phyloP scores from a whole-genome alignment of 306 rosid species.

The Medicago truncatula region MtrunA17r5.0-ANR NC_053044.1:49740501-49741000 shows the following conservation, averaged over 20 bases:
- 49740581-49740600: slow-evolving; percentile 24
- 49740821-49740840: slow-evolving; percentile 88
- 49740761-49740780: slow-evolving; percentile 80
- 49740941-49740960: slow-evolving; percentile 1
- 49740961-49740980: neutral
- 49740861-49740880: slow-evolving; percentile 33
- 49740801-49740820: slow-evolving; percentile 93
- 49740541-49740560: slow-evolving; percentile 11
- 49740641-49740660: slow-evolving; percentile 29
- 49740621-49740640: slow-evolving; percentile 24
- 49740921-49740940: neutral
- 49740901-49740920: neutral
- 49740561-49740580: neutral
- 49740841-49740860: slow-evolving; percentile 75
- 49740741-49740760: slow-evolving; percentile 61
- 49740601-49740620: slow-evolving; percentile 9
- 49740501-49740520: slow-evolving; percentile 80
- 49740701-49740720: neutral
- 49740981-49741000: slow-evolving; percentile 3
- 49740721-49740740: slow-evolving; percentile 15
- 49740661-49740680: neutral
- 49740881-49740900: slow-evolving; percentile 38
- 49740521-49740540: slow-evolving; percentile 37
- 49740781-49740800: slow-evolving; percentile 80
- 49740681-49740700: slow-evolving; percentile 25